Evolutionary conservation across 768 basidiomycete genomes (phyloP).

Genomic region (Podaxis mareebaensis): DNA sequence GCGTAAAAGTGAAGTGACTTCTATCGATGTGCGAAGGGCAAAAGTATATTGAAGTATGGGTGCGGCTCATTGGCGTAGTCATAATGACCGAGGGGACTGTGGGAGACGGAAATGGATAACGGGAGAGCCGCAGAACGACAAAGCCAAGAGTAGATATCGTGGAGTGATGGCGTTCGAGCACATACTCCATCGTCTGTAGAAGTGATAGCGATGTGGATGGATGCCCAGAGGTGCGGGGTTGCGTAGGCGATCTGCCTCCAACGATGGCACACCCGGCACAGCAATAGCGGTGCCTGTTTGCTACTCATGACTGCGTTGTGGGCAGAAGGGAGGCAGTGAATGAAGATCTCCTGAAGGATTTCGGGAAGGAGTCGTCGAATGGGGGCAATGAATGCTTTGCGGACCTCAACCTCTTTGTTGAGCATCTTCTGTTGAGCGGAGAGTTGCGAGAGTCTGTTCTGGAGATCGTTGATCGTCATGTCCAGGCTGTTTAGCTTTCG

Average conservation of each 20-base stretch:
- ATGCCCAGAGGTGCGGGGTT: constrained; percentile 21
- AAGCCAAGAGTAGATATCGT: constrained; percentile 5
- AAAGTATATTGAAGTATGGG: too few relatives aligned
- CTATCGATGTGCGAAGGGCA: too few relatives aligned
- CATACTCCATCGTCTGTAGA: too few relatives aligned
- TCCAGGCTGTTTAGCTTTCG: neutral
- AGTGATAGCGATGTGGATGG: constrained; percentile 21
- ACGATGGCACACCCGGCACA: constrained; percentile 18
- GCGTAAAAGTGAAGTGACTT: too few relatives aligned
- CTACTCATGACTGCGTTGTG: constrained; percentile 19
- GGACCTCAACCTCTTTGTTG: neutral
- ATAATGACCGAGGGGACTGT: too few relatives aligned
- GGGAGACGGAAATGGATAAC: constrained; percentile 1
- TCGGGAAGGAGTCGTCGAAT: constrained; percentile 22
- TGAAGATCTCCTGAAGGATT: constrained; percentile 24
- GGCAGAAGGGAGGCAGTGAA: constrained; percentile 17
- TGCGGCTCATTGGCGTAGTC: too few relatives aligned
- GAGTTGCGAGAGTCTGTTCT: neutral
- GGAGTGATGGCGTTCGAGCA: neutral
- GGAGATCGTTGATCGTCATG: neutral
- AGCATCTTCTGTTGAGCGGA: neutral
- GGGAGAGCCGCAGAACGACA: neutral
- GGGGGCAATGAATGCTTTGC: constrained; percentile 8
- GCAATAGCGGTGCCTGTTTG: constrained; percentile 18
- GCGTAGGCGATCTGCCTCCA: constrained; percentile 21